Evolutionary conservation across 768 basidiomycete genomes (phyloP).

Genomic region (Postia placenta): DNA sequence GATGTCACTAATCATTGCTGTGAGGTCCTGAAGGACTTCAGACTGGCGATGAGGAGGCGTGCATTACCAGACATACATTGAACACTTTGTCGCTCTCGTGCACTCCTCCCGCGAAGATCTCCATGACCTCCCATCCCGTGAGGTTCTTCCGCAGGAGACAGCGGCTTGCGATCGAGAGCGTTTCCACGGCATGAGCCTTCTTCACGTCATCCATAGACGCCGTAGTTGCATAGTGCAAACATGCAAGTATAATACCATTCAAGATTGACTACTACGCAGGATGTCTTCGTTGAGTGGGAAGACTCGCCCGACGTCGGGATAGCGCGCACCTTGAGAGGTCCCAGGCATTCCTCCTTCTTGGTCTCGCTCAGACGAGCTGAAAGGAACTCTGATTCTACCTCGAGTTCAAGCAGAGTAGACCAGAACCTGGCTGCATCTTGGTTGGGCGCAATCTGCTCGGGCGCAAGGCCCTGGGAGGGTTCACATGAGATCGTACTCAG

Average conservation of each 20-base stretch:
- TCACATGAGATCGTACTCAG: neutral
- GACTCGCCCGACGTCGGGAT: neutral
- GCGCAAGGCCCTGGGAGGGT: conserved; percentile 33
- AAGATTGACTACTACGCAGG: conserved; percentile 43
- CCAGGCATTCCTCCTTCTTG: conserved; percentile 45
- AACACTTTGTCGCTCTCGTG: conserved; percentile 53
- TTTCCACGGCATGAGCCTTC: conserved; percentile 42
- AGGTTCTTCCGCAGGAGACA: conserved; percentile 50
- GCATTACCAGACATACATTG: conserved; percentile 32
- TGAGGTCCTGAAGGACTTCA: conserved; percentile 36
- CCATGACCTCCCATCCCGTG: conserved; percentile 71
- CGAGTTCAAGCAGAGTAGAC: conserved; percentile 44
- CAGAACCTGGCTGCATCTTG: conserved; percentile 44
- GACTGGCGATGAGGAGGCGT: neutral
- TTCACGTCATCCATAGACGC: conserved; percentile 29
- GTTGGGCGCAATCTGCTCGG: conserved; percentile 38
- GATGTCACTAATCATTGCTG: conserved; percentile 38
- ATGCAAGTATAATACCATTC: conserved; percentile 39
- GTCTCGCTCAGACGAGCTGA: conserved; percentile 32
- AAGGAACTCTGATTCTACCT: conserved; percentile 44
- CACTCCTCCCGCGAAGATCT: conserved; percentile 57
- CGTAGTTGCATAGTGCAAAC: conserved; percentile 34
- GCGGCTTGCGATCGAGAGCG: conserved; percentile 40
- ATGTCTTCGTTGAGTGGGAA: neutral
- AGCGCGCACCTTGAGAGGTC: conserved; percentile 41